Base-by-base conservation (phyloP, 352 stramenopile genomes). In the Thalassiosira oceanica region DNA sequence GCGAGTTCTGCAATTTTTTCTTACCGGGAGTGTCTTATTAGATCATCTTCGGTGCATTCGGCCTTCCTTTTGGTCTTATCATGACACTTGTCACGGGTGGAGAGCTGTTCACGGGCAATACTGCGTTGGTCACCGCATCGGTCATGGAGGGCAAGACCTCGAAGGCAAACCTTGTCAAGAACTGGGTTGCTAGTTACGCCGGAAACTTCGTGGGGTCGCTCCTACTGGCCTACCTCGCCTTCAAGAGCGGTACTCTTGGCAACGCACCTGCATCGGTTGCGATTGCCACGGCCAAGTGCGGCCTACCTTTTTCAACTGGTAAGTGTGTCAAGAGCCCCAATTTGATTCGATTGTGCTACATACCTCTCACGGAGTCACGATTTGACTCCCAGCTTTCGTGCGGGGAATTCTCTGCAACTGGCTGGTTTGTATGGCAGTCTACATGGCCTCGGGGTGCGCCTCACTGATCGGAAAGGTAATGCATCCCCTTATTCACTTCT, bases 101-200 rank as follows among this genome's bases (percentile, higher is more conserved):
- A 27, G 87, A 95, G 74, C 73, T 95, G 0, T 93, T 93, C 49
- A 95, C 90, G 24, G 89, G 89, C 61, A 94, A 94, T 60, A 93
- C 85, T 20, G 86, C 88, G 13, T 61, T 93, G 26, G 83, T 92
- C 10, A 89, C 84, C 26, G 87, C 88, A 23, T 83, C 89, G 1
- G 75, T 62, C 3, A 81, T 88, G 44, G 88, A 94, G 72, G 83
- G 83, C 15, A 92, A 93, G 62, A 88, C 84, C n/a, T 71, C 79
- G 20, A 51, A 43, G 13, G 67, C 76, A 26, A 64, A 88, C 33
- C 65, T 94, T 11, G 58, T 81, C 24, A 93, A 92, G 70, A 93
- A 80, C 49, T 93, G 87, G 87, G 42, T 83, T 33, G 73, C 71
- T 35, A 86, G 65, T 16, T 94, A 93, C 53, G 37, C 83, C 16